Evolutionary conservation across 2,329 filamentous ascomycete species (phyloP).

Genomic region (Aureobasidium leucospermi): DNA sequence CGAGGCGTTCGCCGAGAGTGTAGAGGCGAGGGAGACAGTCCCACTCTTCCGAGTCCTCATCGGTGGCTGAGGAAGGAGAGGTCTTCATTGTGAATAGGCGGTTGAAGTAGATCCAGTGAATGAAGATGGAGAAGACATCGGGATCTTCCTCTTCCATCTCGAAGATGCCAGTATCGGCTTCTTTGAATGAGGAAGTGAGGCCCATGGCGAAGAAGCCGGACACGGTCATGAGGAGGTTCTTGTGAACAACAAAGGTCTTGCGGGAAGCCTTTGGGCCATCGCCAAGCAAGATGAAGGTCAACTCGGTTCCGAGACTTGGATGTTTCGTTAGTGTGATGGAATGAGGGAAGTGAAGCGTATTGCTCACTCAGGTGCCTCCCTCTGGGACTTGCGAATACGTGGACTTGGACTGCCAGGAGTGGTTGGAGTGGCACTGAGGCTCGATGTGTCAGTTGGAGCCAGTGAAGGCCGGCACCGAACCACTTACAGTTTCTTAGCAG

Average conservation of each 20-base stretch:
- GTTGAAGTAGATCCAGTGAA: background rate
- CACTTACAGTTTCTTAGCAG: background rate
- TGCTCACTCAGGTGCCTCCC: background rate
- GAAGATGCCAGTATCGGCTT: background rate
- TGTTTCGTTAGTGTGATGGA: background rate
- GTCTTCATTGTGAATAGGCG: background rate
- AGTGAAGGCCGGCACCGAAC: rapidly evolving
- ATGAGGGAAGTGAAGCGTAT: background rate
- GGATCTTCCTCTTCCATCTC: background rate
- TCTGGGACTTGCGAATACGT: background rate
- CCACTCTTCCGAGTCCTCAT: conserved; percentile 7
- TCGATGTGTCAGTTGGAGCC: background rate
- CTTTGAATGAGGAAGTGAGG: background rate
- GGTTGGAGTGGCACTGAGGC: background rate
- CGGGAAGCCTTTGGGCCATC: background rate
- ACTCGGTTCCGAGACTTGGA: background rate
- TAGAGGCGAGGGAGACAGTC: conserved; percentile 10
- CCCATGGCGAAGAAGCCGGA: conserved; percentile 2
- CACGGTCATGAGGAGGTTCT: background rate
- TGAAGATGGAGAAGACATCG: background rate
- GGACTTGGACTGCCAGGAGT: background rate
- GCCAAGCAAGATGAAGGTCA: background rate
- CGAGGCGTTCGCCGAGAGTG: conserved; percentile 17
- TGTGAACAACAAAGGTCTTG: background rate
- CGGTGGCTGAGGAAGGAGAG: background rate